Evolutionary conservation across 2,329 filamentous ascomycete species (phyloP).

Genomic region (Curvularia lunata): DNA sequence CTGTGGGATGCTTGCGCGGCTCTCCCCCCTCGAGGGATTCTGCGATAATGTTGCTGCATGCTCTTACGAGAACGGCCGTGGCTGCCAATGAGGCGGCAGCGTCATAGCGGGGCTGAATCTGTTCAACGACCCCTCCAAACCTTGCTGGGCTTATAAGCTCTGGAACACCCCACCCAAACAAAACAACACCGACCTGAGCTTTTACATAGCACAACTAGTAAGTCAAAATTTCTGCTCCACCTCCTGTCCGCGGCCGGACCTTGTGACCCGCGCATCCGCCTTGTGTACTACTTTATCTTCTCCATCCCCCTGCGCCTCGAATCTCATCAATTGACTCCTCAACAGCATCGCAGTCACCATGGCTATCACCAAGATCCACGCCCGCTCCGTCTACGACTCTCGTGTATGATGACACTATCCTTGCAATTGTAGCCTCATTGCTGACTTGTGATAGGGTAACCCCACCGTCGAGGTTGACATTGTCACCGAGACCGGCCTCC

Average conservation of each 20-base stretch:
- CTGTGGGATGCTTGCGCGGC: constrained; percentile 6
- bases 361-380: constrained; percentile 67
- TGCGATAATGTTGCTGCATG: constrained; percentile 33
- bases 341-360: constrained; percentile 62
- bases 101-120: constrained; percentile 34
- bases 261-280: constrained; percentile 33
- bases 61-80: constrained; percentile 31
- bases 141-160: constrained; percentile 31
- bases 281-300: constrained; percentile 17
- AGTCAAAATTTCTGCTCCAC: constrained; percentile 36
- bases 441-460: constrained; percentile 64
- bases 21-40: constrained; percentile 22
- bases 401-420: constrained; percentile 55
- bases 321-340: constrained; percentile 34
- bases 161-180: constrained; percentile 31
- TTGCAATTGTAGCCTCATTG: neutral
- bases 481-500: constrained; percentile 92
- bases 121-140: constrained; percentile 33
- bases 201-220: constrained; percentile 38
- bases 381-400: constrained; percentile 92
- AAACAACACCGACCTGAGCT: constrained; percentile 34
- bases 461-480: constrained; percentile 98
- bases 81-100: constrained; percentile 30
- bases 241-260: constrained; percentile 47
- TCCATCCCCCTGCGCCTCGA: constrained; percentile 15